These are phyloP conservation scores for Mycena sp. DNA, from an alignment of 1,284 basidiomycete genomes.

Conservation along the genomic window DNA sequence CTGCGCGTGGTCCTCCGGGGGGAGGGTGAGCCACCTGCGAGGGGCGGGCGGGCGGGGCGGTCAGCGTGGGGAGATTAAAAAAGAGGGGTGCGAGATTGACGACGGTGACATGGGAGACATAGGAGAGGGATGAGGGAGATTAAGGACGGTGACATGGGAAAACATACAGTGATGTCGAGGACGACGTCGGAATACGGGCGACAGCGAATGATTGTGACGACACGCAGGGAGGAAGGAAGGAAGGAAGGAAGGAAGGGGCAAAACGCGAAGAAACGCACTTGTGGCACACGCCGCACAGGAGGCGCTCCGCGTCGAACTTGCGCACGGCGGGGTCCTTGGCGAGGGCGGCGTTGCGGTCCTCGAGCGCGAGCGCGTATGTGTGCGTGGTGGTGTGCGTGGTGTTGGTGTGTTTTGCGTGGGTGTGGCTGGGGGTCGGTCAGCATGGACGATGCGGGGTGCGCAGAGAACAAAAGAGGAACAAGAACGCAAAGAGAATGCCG, in stretches of 20 bases:
- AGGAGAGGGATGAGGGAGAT: too few species aligned
- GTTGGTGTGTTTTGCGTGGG: constrained; percentile 29
- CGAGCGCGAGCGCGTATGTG: constrained; percentile 60
- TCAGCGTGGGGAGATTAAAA: neutral
- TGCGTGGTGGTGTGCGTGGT: constrained; percentile 54
- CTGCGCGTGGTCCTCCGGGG: constrained; percentile 59
- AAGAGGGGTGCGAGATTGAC: too few species aligned
- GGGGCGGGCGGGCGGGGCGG: neutral
- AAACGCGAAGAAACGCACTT: constrained; percentile 45
- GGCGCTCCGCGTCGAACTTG: constrained; percentile 75
- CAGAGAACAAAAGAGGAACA: neutral
- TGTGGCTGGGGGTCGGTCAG: constrained; percentile 20
- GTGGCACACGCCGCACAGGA: constrained; percentile 74
- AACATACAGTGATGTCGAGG: too few species aligned
- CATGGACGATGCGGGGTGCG: neutral
- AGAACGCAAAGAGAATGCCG: neutral
- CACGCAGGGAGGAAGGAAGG: neutral
- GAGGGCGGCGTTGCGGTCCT: constrained; percentile 66
- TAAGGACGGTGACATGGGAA: too few species aligned
- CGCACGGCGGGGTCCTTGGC: constrained; percentile 71
- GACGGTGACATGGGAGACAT: too few species aligned
- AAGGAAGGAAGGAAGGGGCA: neutral
- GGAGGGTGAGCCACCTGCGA: constrained; percentile 62
- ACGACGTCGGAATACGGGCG: too few species aligned
- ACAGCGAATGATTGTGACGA: neutral